Conservation (phyloP, 768 basidiomycete genomes). For the Suillus cothurnatus region DNA sequence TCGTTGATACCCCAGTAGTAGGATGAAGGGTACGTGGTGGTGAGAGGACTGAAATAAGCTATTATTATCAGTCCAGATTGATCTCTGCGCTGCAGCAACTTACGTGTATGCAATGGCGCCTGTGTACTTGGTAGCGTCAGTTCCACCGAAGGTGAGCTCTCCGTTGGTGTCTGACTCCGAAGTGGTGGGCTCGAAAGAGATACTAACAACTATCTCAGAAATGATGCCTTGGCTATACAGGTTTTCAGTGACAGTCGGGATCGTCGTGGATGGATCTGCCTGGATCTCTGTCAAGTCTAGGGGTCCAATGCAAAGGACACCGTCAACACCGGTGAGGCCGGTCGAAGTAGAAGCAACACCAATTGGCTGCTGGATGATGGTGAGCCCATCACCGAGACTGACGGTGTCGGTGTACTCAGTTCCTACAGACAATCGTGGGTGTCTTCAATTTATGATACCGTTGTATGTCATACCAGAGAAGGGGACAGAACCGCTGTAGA, state of each 20-base stretch:
- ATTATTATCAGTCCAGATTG: neutral
- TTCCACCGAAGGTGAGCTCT: slow-evolving; percentile 2
- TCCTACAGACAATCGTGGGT: slow-evolving; percentile 21
- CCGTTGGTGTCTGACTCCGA: neutral
- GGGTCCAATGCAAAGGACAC: neutral
- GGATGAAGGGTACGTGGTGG: neutral
- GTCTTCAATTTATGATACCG: neutral
- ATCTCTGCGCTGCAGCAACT: neutral
- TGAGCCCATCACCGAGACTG: slow-evolving; percentile 35
- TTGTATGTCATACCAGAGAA: slow-evolving; percentile 47
- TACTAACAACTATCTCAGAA: slow-evolving; percentile 42
- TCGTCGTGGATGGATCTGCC: neutral
- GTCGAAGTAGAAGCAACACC: neutral
- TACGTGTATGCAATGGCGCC: neutral
- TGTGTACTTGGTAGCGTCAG: neutral
- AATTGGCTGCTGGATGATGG: neutral
- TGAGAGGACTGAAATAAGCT: neutral
- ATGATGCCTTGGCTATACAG: slow-evolving; percentile 45
- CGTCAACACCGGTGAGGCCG: neutral
- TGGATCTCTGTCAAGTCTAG: neutral
- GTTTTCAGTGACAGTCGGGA: slow-evolving; percentile 57
- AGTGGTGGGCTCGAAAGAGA: slow-evolving; percentile 53
- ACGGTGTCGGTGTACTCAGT: slow-evolving; percentile 26
- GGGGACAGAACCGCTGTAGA: slow-evolving; percentile 59
- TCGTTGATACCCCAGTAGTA: neutral